A percentile compares a stretch with the other conserved stretches of the same genome.
Conservation (phyloP, 208 protist species). For the Leptomonas pyrrhocoris region DNA sequence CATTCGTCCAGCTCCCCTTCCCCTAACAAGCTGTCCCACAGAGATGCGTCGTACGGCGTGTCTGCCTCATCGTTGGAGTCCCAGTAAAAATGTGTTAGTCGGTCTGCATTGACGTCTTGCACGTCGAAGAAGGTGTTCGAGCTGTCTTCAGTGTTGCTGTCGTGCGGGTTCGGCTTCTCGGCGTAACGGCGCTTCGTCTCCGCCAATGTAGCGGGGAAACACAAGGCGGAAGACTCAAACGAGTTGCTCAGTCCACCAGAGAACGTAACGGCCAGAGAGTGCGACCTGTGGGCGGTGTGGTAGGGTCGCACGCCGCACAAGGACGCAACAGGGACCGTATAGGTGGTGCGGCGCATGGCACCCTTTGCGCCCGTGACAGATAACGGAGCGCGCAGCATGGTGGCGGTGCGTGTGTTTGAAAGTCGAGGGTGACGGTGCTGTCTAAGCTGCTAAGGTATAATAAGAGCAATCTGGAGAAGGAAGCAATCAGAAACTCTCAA, state of each 20-base stretch:
- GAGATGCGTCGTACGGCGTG: conserved; percentile 42
- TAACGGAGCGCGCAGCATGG: conserved; percentile 2
- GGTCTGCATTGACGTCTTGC: conserved; percentile 74
- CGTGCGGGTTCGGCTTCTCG: conserved; percentile 16
- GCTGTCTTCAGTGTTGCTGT: conserved; percentile 32
- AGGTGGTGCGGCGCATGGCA: conserved; percentile 3
- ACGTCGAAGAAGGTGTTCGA: conserved; percentile 70
- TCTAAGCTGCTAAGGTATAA: no score
- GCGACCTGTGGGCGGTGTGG: background rate
- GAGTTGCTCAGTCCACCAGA: conserved; percentile 6
- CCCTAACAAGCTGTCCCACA: conserved; percentile 32
- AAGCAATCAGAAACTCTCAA: no score
- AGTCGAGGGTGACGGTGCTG: no score
- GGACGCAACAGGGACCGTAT: background rate
- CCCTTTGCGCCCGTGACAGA: background rate
- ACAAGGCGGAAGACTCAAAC: background rate
- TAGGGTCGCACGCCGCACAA: background rate
- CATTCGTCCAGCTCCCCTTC: conserved; percentile 46
- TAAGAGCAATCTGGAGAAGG: no score
- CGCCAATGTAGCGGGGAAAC: background rate
- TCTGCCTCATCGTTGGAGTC: conserved; percentile 54
- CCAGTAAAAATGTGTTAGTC: conserved; percentile 85
- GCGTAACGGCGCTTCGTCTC: conserved; percentile 15
- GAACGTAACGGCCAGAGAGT: background rate
- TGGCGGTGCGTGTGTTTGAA: no score